Evolutionary conservation across 2,329 filamentous ascomycete species (phyloP), one percentile per base, ranked within the genome.

Genomic region (Venturia effusa): DNA sequence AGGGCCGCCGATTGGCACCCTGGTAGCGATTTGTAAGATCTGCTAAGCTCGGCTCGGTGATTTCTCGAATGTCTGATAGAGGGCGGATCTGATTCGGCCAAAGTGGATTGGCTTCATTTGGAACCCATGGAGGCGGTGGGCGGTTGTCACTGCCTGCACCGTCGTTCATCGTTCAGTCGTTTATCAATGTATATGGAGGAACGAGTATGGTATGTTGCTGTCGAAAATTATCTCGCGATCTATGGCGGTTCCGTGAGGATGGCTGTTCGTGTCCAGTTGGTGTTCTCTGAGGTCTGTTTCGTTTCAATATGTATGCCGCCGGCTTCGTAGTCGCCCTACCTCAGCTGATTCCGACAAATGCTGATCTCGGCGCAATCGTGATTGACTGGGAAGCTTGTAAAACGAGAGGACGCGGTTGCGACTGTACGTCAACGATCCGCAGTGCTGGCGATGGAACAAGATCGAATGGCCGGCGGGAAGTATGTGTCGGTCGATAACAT

Each of bases 51-150:
- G 79, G 78, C 68, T 80, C 79, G 13, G 78, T 81, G 67, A 79
- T 71, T 67, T 80, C 79, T 66, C 78, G 76, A 64, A 81, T 81
- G 67, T 81, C 79, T 54, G 79, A 81, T 34, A 81, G 69, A 55
- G 78, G 77, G 57, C 79, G 75, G 51, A 73, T 68, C 61, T 74
- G 71, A 10, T 73, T 71, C 11, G 72, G 69, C 67, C 68, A 69
- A 17, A 66, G 67, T 19, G 66, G 65, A 30, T 57, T 57, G 30
- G 24, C 48, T 59, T 27, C 48, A 30, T 22, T 34, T 11, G 61
- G 32, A 7, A 59, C 22, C 63, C 63, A 64, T 39, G 63, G 63
- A n/a, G 59, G 43, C 24, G 63, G 63, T n/a, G 37, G 54, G 40
- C 40, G 55, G 37, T 62, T 37, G 13, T 61, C 39, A 30, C 17